Evolutionary conservation across 2,329 filamentous ascomycete genomes (phyloP).

Genomic region (Endocalyx cinctus): DNA sequence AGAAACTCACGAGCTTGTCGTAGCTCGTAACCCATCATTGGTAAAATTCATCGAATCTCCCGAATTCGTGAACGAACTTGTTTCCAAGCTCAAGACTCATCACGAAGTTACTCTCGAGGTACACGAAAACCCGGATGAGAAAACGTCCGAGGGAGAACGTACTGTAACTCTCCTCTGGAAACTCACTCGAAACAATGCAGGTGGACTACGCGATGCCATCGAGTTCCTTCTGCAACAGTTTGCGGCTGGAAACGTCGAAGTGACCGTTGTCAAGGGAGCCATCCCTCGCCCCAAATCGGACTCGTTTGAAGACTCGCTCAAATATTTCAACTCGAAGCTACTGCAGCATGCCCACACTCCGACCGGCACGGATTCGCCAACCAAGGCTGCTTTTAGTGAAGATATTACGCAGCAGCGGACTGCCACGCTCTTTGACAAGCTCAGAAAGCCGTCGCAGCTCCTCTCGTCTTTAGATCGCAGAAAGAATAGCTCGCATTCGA

Average conservation of each 20-base stretch:
- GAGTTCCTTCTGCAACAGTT: constrained; percentile 87
- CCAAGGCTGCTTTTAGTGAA: constrained; percentile 77
- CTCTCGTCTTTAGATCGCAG: constrained; percentile 86
- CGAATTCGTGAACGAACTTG: constrained; percentile 75
- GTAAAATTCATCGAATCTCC: constrained; percentile 77
- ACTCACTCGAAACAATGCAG: constrained; percentile 96
- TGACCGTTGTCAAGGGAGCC: constrained; percentile 82
- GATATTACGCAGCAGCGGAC: constrained; percentile 75
- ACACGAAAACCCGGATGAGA: constrained; percentile 57
- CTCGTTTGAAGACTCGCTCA: constrained; percentile 94
- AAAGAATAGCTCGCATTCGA: constrained; percentile 87
- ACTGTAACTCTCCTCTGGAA: constrained; percentile 66
- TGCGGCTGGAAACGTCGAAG: constrained; percentile 83
- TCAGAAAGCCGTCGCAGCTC: constrained; percentile 83
- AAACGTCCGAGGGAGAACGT: constrained; percentile 51
- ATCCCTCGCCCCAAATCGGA: constrained; percentile 98
- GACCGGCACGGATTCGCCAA: constrained; percentile 80
- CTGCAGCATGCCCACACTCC: constrained; percentile 85
- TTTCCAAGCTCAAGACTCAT: constrained; percentile 80
- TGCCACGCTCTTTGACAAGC: constrained; percentile 79
- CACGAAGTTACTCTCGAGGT: constrained; percentile 86
- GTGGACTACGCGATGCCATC: constrained; percentile 90
- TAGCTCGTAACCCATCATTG: constrained; percentile 71
- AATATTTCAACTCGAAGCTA: constrained; percentile 95
- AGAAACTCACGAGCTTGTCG: constrained; percentile 86